phyloP scores from a whole-genome alignment of 2,329 filamentous ascomycete species.

The Atkinsonella hypoxylon region DNA sequence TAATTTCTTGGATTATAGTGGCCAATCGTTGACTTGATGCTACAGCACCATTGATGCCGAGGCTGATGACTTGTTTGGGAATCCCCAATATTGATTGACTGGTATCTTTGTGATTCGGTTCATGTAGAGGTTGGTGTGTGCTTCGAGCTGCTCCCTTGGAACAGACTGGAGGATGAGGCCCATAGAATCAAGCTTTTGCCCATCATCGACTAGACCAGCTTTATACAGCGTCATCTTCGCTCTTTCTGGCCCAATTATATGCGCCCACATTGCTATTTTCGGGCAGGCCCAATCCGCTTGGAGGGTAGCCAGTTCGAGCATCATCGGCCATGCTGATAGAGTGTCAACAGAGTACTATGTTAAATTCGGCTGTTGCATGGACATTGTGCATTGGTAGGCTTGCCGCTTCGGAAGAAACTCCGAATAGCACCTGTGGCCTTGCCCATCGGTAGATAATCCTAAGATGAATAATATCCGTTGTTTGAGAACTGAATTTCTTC shows the following conservation, averaged over 20 bases:
- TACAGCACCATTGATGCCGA: constrained; percentile 6
- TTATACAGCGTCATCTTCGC: constrained; percentile 9
- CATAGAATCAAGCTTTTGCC: constrained; percentile 8
- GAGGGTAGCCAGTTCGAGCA: constrained; percentile 8
- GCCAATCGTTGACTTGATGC: constrained; percentile 7
- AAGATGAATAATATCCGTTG: constrained; percentile 7
- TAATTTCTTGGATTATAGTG: constrained; percentile 9
- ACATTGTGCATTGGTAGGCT: constrained; percentile 11
- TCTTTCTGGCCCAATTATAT: constrained; percentile 7
- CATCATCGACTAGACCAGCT: constrained; percentile 7
- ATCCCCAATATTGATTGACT: constrained; percentile 9
- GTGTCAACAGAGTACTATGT: constrained; percentile 9
- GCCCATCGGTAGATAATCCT: constrained; percentile 7
- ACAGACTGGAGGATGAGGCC: constrained; percentile 9
- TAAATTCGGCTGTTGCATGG: constrained; percentile 8
- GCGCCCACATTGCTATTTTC: constrained; percentile 9
- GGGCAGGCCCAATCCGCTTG: constrained; percentile 8
- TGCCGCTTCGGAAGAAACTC: constrained; percentile 8
- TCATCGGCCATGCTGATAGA: constrained; percentile 9
- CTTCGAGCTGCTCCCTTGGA: constrained; percentile 6
- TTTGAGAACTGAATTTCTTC: constrained; percentile 7
- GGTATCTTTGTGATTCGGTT: constrained; percentile 8
- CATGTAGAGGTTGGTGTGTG: constrained; percentile 4
- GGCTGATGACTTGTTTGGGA: constrained; percentile 9
- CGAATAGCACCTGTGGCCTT: constrained; percentile 8